These are phyloP conservation scores for Uronychia setigera DNA, from an alignment of 73 alveolate genomes.

Conservation along the genomic window DNA sequence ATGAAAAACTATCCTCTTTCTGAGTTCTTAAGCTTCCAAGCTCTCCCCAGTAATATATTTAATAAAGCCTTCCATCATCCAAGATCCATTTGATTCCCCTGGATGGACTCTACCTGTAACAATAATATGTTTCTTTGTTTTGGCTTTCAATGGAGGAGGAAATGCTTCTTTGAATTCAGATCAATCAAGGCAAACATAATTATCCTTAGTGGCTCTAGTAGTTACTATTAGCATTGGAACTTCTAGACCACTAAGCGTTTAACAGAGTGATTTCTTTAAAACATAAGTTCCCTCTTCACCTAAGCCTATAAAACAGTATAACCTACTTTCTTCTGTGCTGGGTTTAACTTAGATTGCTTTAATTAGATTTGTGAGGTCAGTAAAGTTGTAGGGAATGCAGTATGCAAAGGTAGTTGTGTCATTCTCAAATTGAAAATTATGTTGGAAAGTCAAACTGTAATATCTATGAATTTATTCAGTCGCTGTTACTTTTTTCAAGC, in stretches of 20 bases:
- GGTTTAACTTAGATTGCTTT: constrained; percentile 43
- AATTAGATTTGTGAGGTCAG: not conserved
- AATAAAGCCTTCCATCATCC: constrained; percentile 72
- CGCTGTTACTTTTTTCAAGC: not conserved
- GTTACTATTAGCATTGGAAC: constrained; percentile 65
- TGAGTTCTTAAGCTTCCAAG: constrained; percentile 73
- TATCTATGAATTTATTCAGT: not conserved
- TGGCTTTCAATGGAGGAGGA: not conserved
- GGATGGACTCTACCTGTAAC: constrained; percentile 79
- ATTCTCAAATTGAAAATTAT: constrained; percentile 12
- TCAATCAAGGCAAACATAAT: not conserved
- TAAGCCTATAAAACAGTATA: constrained; percentile 30
- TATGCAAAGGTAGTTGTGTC: constrained; percentile 24
- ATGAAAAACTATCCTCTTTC: constrained; percentile 70
- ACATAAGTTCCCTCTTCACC: constrained; percentile 54
- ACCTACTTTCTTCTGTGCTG: not conserved
- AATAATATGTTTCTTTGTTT: constrained; percentile 59
- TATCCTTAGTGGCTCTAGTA: constrained; percentile 9
- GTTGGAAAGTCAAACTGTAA: constrained; percentile 6
- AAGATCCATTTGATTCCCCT: constrained; percentile 78
- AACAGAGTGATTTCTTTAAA: constrained; percentile 48
- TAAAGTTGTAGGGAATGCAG: constrained; percentile 21
- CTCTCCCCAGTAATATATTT: constrained; percentile 65
- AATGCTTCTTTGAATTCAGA: not conserved
- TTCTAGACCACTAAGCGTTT: constrained; percentile 63